A percentile compares a stretch with the other conserved stretches of the same genome.
These are phyloP conservation scores for Hypoxylon sp. DNA, from an alignment of 2,329 filamentous ascomycete genomes.

Conservation along the genomic window DNA sequence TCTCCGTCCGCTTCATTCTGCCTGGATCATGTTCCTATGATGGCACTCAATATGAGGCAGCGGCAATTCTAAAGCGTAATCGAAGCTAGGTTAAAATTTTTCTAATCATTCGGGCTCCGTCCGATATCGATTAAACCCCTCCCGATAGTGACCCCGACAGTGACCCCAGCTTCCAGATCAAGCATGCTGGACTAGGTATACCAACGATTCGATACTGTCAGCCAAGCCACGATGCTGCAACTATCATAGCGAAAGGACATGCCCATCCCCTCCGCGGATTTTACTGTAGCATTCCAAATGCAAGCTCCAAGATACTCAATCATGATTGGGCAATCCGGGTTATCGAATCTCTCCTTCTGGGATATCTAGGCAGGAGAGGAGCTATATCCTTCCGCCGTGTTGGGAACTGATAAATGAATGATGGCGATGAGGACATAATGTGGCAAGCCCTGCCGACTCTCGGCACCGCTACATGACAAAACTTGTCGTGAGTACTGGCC, in stretches of 20 bases:
- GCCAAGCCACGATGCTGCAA: constrained; percentile 21
- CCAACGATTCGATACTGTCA: constrained; percentile 7
- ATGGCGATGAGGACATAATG: constrained; percentile 36
- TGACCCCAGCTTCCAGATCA: constrained; percentile 31
- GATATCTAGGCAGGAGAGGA: constrained; percentile 1
- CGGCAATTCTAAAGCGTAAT: neutral
- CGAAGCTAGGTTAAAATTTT: neutral
- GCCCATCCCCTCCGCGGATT: constrained; percentile 6
- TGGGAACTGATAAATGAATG: constrained; percentile 10
- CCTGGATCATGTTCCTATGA: too few relatives aligned
- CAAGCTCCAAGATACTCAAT: constrained; percentile 1
- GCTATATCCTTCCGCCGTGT: constrained; percentile 7
- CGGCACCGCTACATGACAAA: constrained; percentile 20
- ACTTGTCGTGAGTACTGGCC: neutral
- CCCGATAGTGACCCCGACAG: neutral
- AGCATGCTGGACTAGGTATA: constrained; percentile 15
- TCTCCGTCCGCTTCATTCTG: too few relatives aligned
- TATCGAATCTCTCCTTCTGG: constrained; percentile 20
- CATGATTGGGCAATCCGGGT: constrained; percentile 30
- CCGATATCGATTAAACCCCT: constrained; percentile 11
- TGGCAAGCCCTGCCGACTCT: constrained; percentile 16
- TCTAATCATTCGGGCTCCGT: neutral
- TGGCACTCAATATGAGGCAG: too few relatives aligned
- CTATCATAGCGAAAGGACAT: neutral
- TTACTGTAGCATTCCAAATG: constrained; percentile 12